Conservation (phyloP, 129 eudicot genomes). For the Artemisia annua region DNA sequence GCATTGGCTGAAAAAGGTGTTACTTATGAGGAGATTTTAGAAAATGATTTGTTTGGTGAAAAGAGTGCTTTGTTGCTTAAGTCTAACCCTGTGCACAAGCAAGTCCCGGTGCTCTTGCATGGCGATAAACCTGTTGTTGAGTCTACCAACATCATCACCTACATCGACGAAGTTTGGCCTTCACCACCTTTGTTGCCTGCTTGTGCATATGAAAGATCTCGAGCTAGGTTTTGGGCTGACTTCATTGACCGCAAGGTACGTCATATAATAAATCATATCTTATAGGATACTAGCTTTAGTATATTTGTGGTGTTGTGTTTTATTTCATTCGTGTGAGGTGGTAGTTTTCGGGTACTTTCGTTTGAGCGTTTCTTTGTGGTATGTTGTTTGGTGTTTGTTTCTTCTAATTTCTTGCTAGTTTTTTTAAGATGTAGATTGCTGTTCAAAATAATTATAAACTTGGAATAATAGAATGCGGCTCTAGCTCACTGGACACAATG, state of each 20-base stretch:
- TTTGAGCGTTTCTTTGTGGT: too few species aligned
- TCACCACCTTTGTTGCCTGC: constrained; percentile 1
- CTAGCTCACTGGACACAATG: background rate
- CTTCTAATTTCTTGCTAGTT: too few species aligned
- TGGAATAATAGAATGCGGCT: background rate
- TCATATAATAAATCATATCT: background rate
- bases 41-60: constrained; percentile 4
- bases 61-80: constrained; percentile 2
- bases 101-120: constrained; percentile 4
- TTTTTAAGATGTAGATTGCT: too few species aligned
- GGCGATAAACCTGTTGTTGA: constrained; percentile 1
- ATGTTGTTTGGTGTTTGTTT: too few species aligned
- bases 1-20: constrained; percentile 9
- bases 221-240: constrained; percentile 14
- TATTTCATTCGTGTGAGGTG: too few species aligned
- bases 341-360: too few species aligned
- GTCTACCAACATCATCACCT: constrained; percentile 12
- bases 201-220: background rate
- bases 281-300: background rate
- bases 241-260: constrained; percentile 13
- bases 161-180: constrained; percentile 9
- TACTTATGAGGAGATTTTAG: constrained; percentile 3
- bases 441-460: too few species aligned
- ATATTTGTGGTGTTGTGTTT: too few species aligned
- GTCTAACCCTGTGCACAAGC: constrained; percentile 15